A percentile compares a stretch with the other conserved stretches of the same genome.
phyloP scores from a whole-genome alignment of 169 alveolate species.

The Plasmodium malariae region DNA sequence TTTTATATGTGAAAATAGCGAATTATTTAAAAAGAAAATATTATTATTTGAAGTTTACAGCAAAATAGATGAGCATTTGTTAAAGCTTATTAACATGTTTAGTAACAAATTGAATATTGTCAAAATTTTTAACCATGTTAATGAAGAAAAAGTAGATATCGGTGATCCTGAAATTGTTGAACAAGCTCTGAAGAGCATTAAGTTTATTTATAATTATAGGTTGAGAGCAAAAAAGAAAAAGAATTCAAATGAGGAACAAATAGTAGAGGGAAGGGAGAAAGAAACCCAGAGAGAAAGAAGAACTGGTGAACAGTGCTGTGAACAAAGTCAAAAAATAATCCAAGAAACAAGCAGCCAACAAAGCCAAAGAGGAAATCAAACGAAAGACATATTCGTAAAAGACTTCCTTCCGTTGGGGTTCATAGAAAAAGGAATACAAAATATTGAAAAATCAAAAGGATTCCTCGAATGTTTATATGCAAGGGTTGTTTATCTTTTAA shows the following conservation, averaged over 20 bases:
- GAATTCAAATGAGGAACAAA: not conserved
- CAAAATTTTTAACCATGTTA: not conserved
- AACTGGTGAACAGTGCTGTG: too few species aligned
- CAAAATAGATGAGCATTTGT: constrained; percentile 35
- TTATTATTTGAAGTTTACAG: constrained; percentile 30
- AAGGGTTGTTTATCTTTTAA: constrained; percentile 17
- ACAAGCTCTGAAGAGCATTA: constrained; percentile 14
- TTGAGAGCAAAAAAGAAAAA: not conserved
- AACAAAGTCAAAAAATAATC: too few species aligned
- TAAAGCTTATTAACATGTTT: constrained; percentile 12
- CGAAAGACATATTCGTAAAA: not conserved
- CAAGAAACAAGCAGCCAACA: not conserved
- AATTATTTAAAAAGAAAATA: constrained; percentile 36
- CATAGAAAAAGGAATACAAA: constrained; percentile 39
- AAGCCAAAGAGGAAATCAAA: not conserved
- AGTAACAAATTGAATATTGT: constrained; percentile 17
- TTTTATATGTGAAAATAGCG: constrained; percentile 36
- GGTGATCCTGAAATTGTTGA: constrained; percentile 9
- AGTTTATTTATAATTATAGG: constrained; percentile 26
- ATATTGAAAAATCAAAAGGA: constrained; percentile 31
- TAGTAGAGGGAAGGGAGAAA: not conserved
- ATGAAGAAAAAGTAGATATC: not conserved
- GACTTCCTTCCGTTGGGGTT: constrained; percentile 12
- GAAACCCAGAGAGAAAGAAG: too few species aligned
- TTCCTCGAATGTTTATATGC: constrained; percentile 15